A percentile compares a stretch with the other conserved stretches of the same genome.
Conservation (phyloP, 257 asterid species). For the Petunia secreta region DNA sequence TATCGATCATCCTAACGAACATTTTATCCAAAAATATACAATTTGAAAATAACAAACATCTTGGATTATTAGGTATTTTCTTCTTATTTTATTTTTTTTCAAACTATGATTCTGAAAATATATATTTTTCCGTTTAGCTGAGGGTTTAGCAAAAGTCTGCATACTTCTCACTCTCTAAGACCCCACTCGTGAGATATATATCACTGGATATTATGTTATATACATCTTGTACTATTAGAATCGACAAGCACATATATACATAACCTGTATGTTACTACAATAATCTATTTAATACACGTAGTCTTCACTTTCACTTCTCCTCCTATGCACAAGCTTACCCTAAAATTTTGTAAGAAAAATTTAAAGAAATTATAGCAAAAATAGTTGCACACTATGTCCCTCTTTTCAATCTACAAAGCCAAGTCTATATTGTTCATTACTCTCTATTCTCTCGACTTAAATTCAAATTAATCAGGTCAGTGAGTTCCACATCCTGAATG, state of each 20-base stretch:
- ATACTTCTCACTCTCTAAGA: too few relatives aligned
- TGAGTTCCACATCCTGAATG: too few relatives aligned
- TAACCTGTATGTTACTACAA: background rate
- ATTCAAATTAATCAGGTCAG: too few relatives aligned
- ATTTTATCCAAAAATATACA: background rate
- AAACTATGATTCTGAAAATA: too few relatives aligned
- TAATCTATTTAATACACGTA: background rate
- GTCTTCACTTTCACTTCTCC: background rate
- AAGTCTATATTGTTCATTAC: background rate
- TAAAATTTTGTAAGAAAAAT: background rate
- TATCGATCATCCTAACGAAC: background rate
- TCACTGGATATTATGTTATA: too few relatives aligned
- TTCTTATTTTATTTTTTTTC: too few relatives aligned
- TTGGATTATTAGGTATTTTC: too few relatives aligned
- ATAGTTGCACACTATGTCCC: background rate
- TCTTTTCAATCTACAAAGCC: background rate
- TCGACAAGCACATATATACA: background rate
- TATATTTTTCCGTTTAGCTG: too few relatives aligned
- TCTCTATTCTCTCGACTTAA: background rate
- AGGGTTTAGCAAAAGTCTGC: too few relatives aligned
- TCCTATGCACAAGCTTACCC: background rate
- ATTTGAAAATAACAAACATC: too few relatives aligned
- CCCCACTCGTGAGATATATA: too few relatives aligned
- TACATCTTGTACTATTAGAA: too few relatives aligned
- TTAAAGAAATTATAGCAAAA: background rate